Conservation (phyloP, 768 basidiomycete genomes). For the Naganishia vishniacii region DNA sequence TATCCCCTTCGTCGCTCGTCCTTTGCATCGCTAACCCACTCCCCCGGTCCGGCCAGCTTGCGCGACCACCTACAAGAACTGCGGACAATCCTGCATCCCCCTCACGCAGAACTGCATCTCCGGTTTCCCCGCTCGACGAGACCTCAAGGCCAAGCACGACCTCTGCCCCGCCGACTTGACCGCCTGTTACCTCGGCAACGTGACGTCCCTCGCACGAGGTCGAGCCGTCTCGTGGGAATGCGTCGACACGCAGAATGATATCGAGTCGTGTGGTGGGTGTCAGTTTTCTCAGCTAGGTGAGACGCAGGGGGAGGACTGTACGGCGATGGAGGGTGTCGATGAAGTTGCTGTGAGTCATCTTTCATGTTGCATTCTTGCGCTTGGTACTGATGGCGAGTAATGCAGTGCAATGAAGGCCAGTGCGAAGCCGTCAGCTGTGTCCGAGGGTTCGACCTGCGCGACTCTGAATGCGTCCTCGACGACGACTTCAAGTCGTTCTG, state of each 20-base stretch:
- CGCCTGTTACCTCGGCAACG: slow-evolving; percentile 13
- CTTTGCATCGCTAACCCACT: too few species aligned
- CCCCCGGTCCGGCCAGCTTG: neutral
- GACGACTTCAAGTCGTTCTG: slow-evolving; percentile 10
- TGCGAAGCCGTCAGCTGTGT: slow-evolving; percentile 13
- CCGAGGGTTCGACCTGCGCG: slow-evolving; percentile 13
- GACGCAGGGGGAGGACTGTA: slow-evolving; percentile 2
- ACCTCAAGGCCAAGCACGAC: neutral
- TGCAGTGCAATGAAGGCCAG: slow-evolving; percentile 8
- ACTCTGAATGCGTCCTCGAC: slow-evolving; percentile 2
- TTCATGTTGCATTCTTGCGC: neutral
- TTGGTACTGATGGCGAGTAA: neutral
- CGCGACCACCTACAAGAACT: neutral
- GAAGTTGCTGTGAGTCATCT: neutral
- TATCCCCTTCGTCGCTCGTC: neutral
- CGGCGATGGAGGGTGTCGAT: slow-evolving; percentile 6
- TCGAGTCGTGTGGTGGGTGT: slow-evolving; percentile 23
- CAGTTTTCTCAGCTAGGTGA: neutral
- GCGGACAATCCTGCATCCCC: slow-evolving; percentile 3
- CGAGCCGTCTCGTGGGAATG: slow-evolving; percentile 8
- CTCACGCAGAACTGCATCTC: slow-evolving; percentile 1
- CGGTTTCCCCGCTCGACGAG: neutral
- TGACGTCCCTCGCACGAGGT: neutral
- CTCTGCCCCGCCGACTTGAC: slow-evolving; percentile 2
- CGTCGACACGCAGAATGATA: neutral